phyloP scores from a whole-genome alignment of 345 rosid species.

The Conringia planisiliqua region DNA sequence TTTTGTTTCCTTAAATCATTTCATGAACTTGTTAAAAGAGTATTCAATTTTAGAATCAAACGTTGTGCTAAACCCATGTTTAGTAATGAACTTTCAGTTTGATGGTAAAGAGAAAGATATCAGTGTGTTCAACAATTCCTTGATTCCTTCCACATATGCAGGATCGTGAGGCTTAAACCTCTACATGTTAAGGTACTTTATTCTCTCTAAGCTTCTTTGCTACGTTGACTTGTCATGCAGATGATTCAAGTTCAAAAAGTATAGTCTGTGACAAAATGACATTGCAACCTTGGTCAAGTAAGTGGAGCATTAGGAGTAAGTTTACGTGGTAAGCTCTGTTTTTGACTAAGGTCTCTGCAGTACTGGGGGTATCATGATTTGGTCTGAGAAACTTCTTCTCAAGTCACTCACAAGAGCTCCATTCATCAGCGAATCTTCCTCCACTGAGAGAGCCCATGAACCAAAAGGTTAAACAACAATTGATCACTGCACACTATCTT shows the following conservation, averaged over 20 bases:
- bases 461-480: not conserved
- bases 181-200: not conserved
- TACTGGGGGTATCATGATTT: constrained; percentile 86
- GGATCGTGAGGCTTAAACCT: not conserved
- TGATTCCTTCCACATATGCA: not conserved
- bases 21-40: not conserved
- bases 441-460: constrained; percentile 40
- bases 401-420: constrained; percentile 93
- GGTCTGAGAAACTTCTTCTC: constrained; percentile 85
- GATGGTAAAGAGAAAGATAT: not conserved
- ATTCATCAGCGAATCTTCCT: constrained; percentile 85
- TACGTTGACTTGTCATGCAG: not conserved
- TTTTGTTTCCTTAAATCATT: not conserved
- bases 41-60: not conserved
- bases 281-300: not conserved
- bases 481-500: not conserved
- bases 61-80: not conserved
- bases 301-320: not conserved
- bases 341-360: constrained; percentile 96
- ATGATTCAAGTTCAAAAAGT: constrained; percentile 7
- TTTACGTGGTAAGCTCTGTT: constrained; percentile 89
- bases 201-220: constrained; percentile 11
- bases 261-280: not conserved
- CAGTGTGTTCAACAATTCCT: not conserved
- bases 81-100: not conserved